These are phyloP conservation scores for Cercospora berteroae DNA, from an alignment of 2,329 filamentous ascomycete species.

Conservation along the genomic window DNA sequence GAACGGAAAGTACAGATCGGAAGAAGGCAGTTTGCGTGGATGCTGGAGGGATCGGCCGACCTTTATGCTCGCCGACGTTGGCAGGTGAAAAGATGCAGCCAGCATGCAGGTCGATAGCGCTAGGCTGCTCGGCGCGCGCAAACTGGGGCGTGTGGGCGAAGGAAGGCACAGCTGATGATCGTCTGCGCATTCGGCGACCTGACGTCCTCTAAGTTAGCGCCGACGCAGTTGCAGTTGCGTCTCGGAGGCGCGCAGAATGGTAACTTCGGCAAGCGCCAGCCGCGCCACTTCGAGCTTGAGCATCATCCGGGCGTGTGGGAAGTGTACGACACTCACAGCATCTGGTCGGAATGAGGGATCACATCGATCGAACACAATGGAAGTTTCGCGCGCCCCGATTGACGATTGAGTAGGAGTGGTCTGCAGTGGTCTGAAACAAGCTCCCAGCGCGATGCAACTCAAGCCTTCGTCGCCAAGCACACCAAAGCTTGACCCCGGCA, in stretches of 20 bases:
- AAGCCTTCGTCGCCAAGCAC: background rate
- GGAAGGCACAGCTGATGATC: background rate
- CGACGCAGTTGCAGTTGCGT: background rate
- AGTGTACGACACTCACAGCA: background rate
- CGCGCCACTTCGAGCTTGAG: background rate
- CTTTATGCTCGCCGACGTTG: background rate
- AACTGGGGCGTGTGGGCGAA: background rate
- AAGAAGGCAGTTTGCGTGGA: background rate
- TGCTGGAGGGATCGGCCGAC: background rate
- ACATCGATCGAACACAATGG: background rate
- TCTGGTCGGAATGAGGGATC: background rate
- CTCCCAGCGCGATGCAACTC: background rate
- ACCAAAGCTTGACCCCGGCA: slow-evolving; percentile 1
- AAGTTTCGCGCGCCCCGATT: background rate
- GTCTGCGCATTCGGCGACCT: background rate
- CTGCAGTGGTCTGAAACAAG: background rate
- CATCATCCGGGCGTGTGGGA: background rate
- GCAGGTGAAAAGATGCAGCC: background rate
- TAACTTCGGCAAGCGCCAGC: background rate
- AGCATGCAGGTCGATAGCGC: background rate
- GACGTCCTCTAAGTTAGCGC: background rate
- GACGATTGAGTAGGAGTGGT: background rate
- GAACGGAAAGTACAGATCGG: background rate
- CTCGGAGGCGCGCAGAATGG: background rate
- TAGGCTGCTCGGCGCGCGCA: background rate